Conservation (phyloP, 352 stramenopile species). For the Thalassiosira livingstoniorum region DNA sequence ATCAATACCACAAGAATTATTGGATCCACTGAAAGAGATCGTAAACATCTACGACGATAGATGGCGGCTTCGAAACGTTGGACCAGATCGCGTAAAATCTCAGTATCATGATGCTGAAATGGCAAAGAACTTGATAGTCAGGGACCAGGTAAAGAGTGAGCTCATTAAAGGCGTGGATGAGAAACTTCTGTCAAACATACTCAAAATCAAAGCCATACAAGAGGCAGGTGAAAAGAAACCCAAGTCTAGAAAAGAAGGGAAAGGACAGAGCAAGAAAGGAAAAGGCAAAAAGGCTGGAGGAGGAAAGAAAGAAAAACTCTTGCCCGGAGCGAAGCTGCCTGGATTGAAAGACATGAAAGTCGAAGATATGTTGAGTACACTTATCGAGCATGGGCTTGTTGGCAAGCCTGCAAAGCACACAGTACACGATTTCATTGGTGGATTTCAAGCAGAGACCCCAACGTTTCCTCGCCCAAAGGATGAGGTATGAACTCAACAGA, state of each 20-base stretch:
- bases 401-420: slow-evolving; percentile 71
- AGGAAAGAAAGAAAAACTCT: slow-evolving; percentile 86
- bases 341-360: slow-evolving; percentile 90
- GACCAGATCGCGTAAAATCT: slow-evolving; percentile 88
- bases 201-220: slow-evolving; percentile 91
- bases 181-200: slow-evolving; percentile 92
- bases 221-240: slow-evolving; percentile 68
- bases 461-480: slow-evolving; percentile 65
- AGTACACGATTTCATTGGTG: slow-evolving; percentile 90
- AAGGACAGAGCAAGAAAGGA: slow-evolving; percentile 84
- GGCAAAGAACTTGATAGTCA: slow-evolving; percentile 87
- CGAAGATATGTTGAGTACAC: slow-evolving; percentile 90
- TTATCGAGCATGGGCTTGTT: slow-evolving; percentile 91
- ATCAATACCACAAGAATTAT: slow-evolving; percentile 68
- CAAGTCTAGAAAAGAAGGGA: slow-evolving; percentile 75
- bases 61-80: slow-evolving; percentile 72
- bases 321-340: slow-evolving; percentile 91
- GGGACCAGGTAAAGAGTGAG: slow-evolving; percentile 86
- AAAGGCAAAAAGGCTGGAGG: slow-evolving; percentile 78
- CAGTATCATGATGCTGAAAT: slow-evolving; percentile 93
- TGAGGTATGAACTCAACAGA: slow-evolving; percentile 15
- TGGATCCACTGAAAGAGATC: slow-evolving; percentile 29
- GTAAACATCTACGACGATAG: slow-evolving; percentile 39
- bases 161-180: slow-evolving; percentile 92
- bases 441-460: slow-evolving; percentile 91